phyloP scores from a whole-genome alignment of 176 grass and related monocot genomes.

The Urochloa ruziziensis region DNA sequence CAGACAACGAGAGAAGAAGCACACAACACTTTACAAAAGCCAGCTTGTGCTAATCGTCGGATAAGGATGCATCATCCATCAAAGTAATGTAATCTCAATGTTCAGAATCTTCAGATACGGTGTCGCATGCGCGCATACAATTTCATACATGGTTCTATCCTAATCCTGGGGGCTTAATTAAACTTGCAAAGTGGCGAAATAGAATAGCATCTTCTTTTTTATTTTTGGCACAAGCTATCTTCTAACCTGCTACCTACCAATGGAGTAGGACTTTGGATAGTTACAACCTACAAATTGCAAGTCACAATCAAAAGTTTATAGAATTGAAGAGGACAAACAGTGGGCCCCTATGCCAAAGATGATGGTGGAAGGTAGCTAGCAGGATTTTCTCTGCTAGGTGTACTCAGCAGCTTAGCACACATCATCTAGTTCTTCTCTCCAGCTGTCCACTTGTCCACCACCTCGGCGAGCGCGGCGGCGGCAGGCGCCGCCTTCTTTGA shows the following conservation, averaged over 20 bases:
- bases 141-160: not conserved
- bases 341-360: too few species aligned
- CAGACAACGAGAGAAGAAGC: not conserved
- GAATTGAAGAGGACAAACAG: not conserved
- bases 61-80: not conserved
- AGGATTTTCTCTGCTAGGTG: too few species aligned
- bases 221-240: too few species aligned
- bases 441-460: slow-evolving; percentile 10
- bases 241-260: not conserved
- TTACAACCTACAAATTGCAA: not conserved
- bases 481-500: slow-evolving; percentile 16
- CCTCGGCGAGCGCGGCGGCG: slow-evolving; percentile 3
- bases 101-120: not conserved
- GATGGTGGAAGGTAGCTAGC: too few species aligned
- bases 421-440: not conserved
- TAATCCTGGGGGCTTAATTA: not conserved
- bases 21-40: not conserved
- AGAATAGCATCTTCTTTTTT: not conserved
- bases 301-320: not conserved
- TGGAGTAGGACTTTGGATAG: not conserved
- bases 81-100: not conserved
- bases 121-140: not conserved
- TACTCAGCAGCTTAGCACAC: too few species aligned
- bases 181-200: not conserved
- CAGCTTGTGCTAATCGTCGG: not conserved